Evolutionary conservation across 1,284 basidiomycete genomes (phyloP), one percentile per base, ranked within the genome.

Genomic region (Heterobasidion occidentale): DNA sequence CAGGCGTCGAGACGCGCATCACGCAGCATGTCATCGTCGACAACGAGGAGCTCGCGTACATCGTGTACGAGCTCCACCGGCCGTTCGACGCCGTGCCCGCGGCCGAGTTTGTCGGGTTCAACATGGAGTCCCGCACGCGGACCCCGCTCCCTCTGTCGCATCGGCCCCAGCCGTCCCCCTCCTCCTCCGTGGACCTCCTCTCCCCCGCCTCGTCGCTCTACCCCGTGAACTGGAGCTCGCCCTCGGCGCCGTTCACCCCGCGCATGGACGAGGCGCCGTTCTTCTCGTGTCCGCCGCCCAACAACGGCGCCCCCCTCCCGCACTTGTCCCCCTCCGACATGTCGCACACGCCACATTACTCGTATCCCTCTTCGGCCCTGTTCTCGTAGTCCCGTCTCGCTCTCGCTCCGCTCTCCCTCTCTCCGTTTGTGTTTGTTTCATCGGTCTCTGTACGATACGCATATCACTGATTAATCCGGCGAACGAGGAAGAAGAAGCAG

Each of bases 21-120:
- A 81, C 80, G 36, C 87, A 90, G 71, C 81, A 88, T 71, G 73
- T 90, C 60, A 71, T 81, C 56, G 76, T 82, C 58, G 85, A 88
- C 70, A 77, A 77, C 60, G 75, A 79, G 60, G 76, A 80, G 15
- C 70, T 87, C 50, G 77, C 86, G 49, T 78, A 78, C 60, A 71
- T 88, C 61, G 74, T 83, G 50, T 89, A 88, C 68, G 80, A 86
- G 60, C 71, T 90, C 60, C 80, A 84, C 62, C 79, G 83, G 66
- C 59, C 65, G 19, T 69, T 70, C 60, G 71, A 71, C 64, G 73
- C 68, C 58, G 70, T 75, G 67, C 83, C 86, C n/a, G 76, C 78
- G 38, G 84, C 80, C 57, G 76, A 82, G 62, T 71, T 88, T 57
- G 60, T 80, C 59, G 77, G 75, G 46, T 78, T 79, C 65, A 79